phyloP scores from a whole-genome alignment of 208 protist species.

The Leishmania martiniquensis region DNA sequence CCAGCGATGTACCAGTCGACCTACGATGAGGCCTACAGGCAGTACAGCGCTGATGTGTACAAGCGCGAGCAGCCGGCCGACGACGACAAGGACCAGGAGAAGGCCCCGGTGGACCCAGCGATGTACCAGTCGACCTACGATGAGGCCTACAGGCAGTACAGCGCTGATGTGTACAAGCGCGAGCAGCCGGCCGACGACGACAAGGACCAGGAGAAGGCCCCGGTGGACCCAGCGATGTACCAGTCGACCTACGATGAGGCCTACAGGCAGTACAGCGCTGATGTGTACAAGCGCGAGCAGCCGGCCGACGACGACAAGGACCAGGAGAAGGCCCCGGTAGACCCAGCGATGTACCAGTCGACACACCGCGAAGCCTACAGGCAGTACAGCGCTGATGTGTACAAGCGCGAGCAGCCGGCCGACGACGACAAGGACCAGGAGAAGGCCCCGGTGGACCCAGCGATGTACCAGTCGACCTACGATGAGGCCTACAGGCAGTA shows the following conservation, averaged over 20 bases:
- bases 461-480: conserved; percentile 61
- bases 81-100: conserved; percentile 9
- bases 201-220: not conserved
- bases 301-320: not conserved
- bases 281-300: conserved; percentile 17
- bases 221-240: conserved; percentile 36
- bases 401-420: conserved; percentile 10
- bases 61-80: not conserved
- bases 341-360: conserved; percentile 32
- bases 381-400: conserved; percentile 24
- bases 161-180: conserved; percentile 20
- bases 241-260: not conserved
- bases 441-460: not conserved
- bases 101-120: conserved; percentile 24
- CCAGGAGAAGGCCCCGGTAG: conserved; percentile 1
- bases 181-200: conserved; percentile 2
- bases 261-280: conserved; percentile 24
- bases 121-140: conserved; percentile 26
- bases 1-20: conserved; percentile 57
- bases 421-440: not conserved
- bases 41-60: conserved; percentile 45
- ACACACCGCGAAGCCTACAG: conserved; percentile 8
- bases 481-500: conserved; percentile 42
- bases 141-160: conserved; percentile 18
- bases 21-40: conserved; percentile 41